These are phyloP conservation scores for Drechslerella dactyloides DNA, from an alignment of 2,329 filamentous ascomycete species.

Conservation along the genomic window DNA sequence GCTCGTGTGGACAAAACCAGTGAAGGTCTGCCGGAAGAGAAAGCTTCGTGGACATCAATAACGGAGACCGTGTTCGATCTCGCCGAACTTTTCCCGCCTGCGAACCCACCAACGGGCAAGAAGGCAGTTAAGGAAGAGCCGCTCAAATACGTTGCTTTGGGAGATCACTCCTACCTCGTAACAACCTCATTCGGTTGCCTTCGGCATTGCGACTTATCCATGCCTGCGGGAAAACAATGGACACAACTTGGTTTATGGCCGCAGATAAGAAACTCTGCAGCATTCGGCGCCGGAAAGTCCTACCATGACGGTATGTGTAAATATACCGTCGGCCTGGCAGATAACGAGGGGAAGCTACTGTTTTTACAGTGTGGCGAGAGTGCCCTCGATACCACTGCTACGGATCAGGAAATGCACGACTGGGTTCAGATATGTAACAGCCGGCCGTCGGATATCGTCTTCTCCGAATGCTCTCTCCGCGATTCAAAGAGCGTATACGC, in stretches of 20 bases:
- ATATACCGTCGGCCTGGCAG: constrained; percentile 26
- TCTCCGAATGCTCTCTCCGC: not conserved
- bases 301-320: not conserved
- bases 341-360: constrained; percentile 27
- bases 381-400: not conserved
- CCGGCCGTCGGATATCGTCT: constrained; percentile 37
- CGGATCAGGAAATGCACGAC: not conserved
- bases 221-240: constrained; percentile 12
- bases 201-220: constrained; percentile 29
- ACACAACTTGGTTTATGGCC: constrained; percentile 30
- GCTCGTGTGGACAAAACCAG: not conserved
- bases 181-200: constrained; percentile 43
- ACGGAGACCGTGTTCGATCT: constrained; percentile 26
- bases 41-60: not conserved
- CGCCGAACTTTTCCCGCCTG: constrained; percentile 11
- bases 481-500: constrained; percentile 6
- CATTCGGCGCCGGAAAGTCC: constrained; percentile 18
- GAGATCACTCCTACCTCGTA: constrained; percentile 18
- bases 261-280: constrained; percentile 28
- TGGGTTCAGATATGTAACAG: constrained; percentile 37
- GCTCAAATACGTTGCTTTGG: constrained; percentile 39
- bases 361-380: not conserved
- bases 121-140: constrained; percentile 29
- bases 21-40: not conserved
- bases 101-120: not conserved